Evolutionary conservation across 768 basidiomycete species (phyloP).

Genomic region (Suillus alpinus): DNA sequence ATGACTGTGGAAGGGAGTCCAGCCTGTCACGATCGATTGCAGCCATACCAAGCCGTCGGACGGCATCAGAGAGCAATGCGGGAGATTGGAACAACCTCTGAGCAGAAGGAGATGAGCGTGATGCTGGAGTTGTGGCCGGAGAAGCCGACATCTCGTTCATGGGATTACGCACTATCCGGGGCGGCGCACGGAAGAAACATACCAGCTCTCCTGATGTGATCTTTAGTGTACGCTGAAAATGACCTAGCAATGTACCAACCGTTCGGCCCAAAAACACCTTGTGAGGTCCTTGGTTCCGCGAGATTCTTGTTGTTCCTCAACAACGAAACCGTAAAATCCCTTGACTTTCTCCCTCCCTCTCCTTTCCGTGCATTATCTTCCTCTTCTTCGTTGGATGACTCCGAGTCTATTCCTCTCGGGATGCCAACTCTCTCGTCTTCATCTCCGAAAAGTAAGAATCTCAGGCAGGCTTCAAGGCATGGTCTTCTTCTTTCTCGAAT

Average conservation of each 20-base stretch:
- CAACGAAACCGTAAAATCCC: conserved; percentile 52
- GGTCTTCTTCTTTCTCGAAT: conserved; percentile 75
- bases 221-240: not conserved
- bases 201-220: conserved; percentile 70
- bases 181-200: conserved; percentile 80
- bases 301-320: conserved; percentile 71
- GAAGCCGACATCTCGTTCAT: conserved; percentile 50
- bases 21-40: conserved; percentile 50
- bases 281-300: conserved; percentile 81
- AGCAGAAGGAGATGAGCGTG: conserved; percentile 21
- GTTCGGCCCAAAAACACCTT: conserved; percentile 86
- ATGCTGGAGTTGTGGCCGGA: conserved; percentile 30
- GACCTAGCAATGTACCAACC: conserved; percentile 43
- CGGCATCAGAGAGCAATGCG: conserved; percentile 69
- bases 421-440: conserved; percentile 51
- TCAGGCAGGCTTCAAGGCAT: conserved; percentile 79
- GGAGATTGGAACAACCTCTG: conserved; percentile 56
- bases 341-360: conserved; percentile 34
- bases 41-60: conserved; percentile 60
- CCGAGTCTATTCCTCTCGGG: conserved; percentile 45
- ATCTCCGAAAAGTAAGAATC: conserved; percentile 73
- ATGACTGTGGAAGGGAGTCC: conserved; percentile 36
- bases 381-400: conserved; percentile 68
- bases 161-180: conserved; percentile 61
- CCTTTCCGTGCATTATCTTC: conserved; percentile 33